Percentiles rank a stretch among this genome's conserved stretches.
Evolutionary conservation across 768 basidiomycete species (phyloP).

Genomic region (Mycena chlorophos): DNA sequence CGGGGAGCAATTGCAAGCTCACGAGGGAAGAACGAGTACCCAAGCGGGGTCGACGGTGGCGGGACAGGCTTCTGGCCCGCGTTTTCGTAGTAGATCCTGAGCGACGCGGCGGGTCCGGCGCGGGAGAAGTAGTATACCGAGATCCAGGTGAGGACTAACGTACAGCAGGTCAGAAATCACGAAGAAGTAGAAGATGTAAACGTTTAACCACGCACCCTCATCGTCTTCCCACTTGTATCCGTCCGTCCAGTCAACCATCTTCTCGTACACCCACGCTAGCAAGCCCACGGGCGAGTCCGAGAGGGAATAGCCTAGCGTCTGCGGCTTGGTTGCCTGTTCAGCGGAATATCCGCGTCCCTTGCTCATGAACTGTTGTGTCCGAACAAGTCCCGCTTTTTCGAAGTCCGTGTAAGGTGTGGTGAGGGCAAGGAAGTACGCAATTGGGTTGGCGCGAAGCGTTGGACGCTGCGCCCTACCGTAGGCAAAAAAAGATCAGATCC

Average conservation of each 20-base stretch:
- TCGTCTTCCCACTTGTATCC: conserved; percentile 49
- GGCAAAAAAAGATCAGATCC: conserved; percentile 1
- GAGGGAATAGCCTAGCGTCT: conserved; percentile 42
- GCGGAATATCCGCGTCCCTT: conserved; percentile 29
- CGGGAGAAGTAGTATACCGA: conserved; percentile 61
- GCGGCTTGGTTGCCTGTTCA: conserved; percentile 35
- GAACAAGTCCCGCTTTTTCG: conserved; percentile 28
- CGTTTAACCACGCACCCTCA: conserved; percentile 28
- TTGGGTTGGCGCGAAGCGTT: conserved; percentile 23
- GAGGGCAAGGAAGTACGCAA: conserved; percentile 32
- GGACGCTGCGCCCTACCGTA: conserved; percentile 27
- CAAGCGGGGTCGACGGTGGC: conserved; percentile 40
- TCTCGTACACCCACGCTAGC: conserved; percentile 39
- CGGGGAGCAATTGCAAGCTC: conserved; percentile 38
- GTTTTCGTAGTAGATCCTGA: conserved; percentile 60
- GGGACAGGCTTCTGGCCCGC: conserved; percentile 7
- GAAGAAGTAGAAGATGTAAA: conserved; percentile 24
- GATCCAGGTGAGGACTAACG: conserved; percentile 56
- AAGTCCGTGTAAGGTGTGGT: conserved; percentile 9
- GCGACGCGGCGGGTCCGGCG: conserved; percentile 55
- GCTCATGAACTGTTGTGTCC: conserved; percentile 19
- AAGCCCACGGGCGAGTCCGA: conserved; percentile 47
- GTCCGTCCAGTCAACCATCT: conserved; percentile 34
- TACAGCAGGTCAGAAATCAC: too few species aligned
- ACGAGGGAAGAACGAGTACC: conserved; percentile 53